A percentile compares a stretch with the other conserved stretches of the same genome.
phyloP scores from a whole-genome alignment of 2,329 filamentous ascomycete genomes.

The Pyricularia grisea region DNA sequence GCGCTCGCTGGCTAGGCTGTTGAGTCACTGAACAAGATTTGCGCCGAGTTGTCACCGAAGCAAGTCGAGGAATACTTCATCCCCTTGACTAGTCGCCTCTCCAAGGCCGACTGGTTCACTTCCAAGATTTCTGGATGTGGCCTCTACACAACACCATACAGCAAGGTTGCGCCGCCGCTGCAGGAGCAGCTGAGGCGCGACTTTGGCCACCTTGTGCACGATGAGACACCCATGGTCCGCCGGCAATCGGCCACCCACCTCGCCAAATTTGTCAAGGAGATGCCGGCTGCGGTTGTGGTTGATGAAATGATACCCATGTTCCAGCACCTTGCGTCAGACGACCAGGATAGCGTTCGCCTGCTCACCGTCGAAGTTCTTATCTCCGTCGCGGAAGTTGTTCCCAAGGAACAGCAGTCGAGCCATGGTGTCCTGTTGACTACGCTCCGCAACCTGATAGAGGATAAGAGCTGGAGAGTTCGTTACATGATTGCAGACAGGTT shows the following conservation, averaged over 20 bases:
- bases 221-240: slow-evolving; percentile 98
- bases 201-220: slow-evolving; percentile 87
- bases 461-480: slow-evolving; percentile 98
- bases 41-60: slow-evolving; percentile 77
- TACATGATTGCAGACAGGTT: slow-evolving; percentile 99
- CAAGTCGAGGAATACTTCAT: slow-evolving; percentile 98
- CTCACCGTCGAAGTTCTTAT: slow-evolving; percentile 95
- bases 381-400: slow-evolving; percentile 91
- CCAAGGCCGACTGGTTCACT: slow-evolving; percentile 99
- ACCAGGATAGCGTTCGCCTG: slow-evolving; percentile 94
- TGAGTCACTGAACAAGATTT: slow-evolving; percentile 99
- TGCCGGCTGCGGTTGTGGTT: slow-evolving; percentile 83
- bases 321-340: slow-evolving; percentile 90
- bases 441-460: slow-evolving; percentile 87
- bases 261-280: slow-evolving; percentile 95
- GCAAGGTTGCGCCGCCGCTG: slow-evolving; percentile 75
- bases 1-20: slow-evolving; percentile 57
- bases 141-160: slow-evolving; percentile 88
- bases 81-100: slow-evolving; percentile 86
- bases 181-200: slow-evolving; percentile 89
- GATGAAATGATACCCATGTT: slow-evolving; percentile 99
- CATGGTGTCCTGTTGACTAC: slow-evolving; percentile 89
- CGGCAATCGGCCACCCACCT: slow-evolving; percentile 94
- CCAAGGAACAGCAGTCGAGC: slow-evolving; percentile 95
- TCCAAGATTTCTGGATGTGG: slow-evolving; percentile 98